Evolutionary conservation across 306 rosid species (phyloP).

Genomic region (Fragaria ananassa): DNA sequence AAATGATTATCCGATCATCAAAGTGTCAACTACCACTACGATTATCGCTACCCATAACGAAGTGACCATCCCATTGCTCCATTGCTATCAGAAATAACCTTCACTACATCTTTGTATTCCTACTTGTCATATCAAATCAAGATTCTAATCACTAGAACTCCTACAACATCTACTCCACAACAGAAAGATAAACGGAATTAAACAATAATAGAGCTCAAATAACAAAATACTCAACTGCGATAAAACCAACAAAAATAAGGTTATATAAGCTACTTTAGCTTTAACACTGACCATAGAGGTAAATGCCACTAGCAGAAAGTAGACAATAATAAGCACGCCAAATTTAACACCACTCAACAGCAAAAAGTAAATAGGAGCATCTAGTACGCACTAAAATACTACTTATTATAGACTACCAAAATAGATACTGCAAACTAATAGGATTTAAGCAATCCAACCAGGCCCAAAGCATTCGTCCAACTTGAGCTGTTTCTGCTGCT

Average conservation of each 20-base stretch:
- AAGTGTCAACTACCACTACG: slow-evolving; percentile 90
- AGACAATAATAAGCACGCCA: slow-evolving; percentile 60
- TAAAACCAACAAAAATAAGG: slow-evolving; percentile 50
- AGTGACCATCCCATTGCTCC: slow-evolving; percentile 73
- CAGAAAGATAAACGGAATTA: slow-evolving; percentile 1
- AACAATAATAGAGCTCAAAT: slow-evolving; percentile 30
- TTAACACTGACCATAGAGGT: slow-evolving; percentile 50
- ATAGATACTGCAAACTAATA: slow-evolving; percentile 82
- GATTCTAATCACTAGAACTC: slow-evolving; percentile 39
- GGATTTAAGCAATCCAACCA: slow-evolving; percentile 98
- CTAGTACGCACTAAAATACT: slow-evolving; percentile 70
- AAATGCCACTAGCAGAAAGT: slow-evolving; percentile 52
- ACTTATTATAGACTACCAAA: slow-evolving; percentile 86
- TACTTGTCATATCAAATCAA: slow-evolving; percentile 44
- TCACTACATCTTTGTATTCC: slow-evolving; percentile 59
- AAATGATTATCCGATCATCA: slow-evolving; percentile 98
- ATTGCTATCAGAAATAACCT: slow-evolving; percentile 67
- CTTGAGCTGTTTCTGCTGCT: slow-evolving; percentile 48
- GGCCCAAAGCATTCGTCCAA: slow-evolving; percentile 58
- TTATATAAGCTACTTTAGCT: slow-evolving; percentile 56
- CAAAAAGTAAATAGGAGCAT: slow-evolving; percentile 63
- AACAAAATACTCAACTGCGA: slow-evolving; percentile 38
- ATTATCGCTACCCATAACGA: slow-evolving; percentile 81
- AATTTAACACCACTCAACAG: slow-evolving; percentile 63
- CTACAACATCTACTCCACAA: slow-evolving; percentile 26